Conservation (phyloP, 768 basidiomycete genomes). For the Russula olivacea region DNA sequence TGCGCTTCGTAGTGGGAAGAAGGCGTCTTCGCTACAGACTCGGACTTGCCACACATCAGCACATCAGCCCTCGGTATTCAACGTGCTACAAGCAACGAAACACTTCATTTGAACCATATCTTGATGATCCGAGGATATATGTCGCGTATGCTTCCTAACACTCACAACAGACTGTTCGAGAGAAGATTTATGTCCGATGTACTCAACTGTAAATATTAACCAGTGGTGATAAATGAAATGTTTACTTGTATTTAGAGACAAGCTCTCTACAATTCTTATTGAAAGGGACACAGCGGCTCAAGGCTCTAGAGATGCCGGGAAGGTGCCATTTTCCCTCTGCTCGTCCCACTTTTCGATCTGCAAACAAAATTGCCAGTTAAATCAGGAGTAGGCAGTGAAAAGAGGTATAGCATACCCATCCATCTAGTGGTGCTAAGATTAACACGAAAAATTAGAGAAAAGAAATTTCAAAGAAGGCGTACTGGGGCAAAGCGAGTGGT, state of each 20-base stretch:
- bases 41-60: not conserved
- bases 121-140: not conserved
- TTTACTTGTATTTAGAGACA: conserved; percentile 1
- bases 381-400: not conserved
- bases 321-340: conserved; percentile 87
- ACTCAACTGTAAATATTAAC: not conserved
- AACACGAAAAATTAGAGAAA: conserved; percentile 7
- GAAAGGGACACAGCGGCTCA: conserved; percentile 32
- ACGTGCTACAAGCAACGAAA: not conserved
- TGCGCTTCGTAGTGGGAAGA: not conserved
- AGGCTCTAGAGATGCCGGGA: conserved; percentile 86
- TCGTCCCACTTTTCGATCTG: conserved; percentile 90
- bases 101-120: not conserved
- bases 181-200: not conserved
- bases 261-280: conserved; percentile 7
- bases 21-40: not conserved
- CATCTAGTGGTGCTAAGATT: conserved; percentile 47
- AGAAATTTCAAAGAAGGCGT: conserved; percentile 35
- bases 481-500: conserved; percentile 98
- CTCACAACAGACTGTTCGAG: not conserved
- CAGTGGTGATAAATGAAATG: not conserved
- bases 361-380: conserved; percentile 9
- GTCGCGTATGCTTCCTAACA: not conserved
- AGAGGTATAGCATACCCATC: conserved; percentile 62
- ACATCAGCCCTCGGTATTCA: not conserved